phyloP scores from a whole-genome alignment of 129 eudicot genomes.

The Oenanthe sinensis region DNA sequence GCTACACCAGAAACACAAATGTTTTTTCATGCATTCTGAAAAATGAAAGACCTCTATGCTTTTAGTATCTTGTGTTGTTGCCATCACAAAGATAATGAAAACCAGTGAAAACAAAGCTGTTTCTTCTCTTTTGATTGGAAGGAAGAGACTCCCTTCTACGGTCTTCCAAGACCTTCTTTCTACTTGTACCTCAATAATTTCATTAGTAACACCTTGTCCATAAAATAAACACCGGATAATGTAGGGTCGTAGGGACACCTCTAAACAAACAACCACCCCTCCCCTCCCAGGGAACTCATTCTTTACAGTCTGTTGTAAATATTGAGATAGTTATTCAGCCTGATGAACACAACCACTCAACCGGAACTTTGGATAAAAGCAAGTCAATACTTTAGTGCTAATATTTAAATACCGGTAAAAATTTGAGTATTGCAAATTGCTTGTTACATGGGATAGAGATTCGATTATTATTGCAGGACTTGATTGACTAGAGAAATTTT shows the following conservation, averaged over 20 bases:
- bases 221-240: background rate
- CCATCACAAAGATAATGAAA: slow-evolving; percentile 6
- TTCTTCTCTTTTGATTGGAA: background rate
- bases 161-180: slow-evolving; percentile 7
- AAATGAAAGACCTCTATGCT: slow-evolving; percentile 8
- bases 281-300: background rate
- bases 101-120: background rate
- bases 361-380: background rate
- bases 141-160: slow-evolving; percentile 11
- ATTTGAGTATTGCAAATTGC: too few species aligned
- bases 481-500: background rate
- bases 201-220: background rate
- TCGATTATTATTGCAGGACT: background rate
- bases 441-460: too few species aligned
- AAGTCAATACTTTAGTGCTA: background rate
- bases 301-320: background rate
- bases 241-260: slow-evolving; percentile 10
- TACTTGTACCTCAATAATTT: background rate
- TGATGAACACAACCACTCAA: background rate
- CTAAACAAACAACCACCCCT: background rate
- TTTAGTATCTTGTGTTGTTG: background rate
- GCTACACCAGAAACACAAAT: background rate
- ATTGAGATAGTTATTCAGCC: background rate
- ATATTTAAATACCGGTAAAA: background rate
- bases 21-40: background rate